A percentile compares a stretch with the other conserved stretches of the same genome.
Conservation (phyloP, 371 early-diverging fungal genomes). For the Enterocytospora artemiae region DNA sequence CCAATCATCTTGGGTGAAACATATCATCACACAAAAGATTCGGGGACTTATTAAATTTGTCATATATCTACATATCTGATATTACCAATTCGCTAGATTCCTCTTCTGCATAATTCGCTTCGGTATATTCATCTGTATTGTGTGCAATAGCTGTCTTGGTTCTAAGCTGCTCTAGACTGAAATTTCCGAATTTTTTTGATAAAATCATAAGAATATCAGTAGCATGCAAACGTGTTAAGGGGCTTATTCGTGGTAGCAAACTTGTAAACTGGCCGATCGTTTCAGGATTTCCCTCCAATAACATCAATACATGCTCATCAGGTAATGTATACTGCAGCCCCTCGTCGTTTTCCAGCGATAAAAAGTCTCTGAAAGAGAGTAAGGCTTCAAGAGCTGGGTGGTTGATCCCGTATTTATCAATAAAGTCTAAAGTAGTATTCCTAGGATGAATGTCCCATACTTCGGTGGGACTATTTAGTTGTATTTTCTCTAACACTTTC, state of each 20-base stretch:
- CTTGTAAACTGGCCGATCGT: slow-evolving; percentile 32
- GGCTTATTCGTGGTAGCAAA: slow-evolving; percentile 28
- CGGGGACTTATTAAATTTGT: no score
- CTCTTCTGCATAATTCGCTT: not conserved
- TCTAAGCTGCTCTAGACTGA: slow-evolving; percentile 17
- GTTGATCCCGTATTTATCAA: not conserved
- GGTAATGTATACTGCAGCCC: slow-evolving; percentile 49
- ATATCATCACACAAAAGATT: no score
- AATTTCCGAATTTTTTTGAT: slow-evolving; percentile 5
- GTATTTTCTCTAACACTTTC: slow-evolving; percentile 4
- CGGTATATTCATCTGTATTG: not conserved
- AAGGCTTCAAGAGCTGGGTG: slow-evolving; percentile 1
- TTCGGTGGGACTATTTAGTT: not conserved
- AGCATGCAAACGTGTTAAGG: slow-evolving; percentile 44
- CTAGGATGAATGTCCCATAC: not conserved
- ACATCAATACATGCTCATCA: slow-evolving; percentile 37
- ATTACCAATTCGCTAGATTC: not conserved
- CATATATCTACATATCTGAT: slow-evolving; percentile 4
- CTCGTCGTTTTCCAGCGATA: slow-evolving; percentile 52
- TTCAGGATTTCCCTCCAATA: slow-evolving; percentile 30
- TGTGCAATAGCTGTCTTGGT: not conserved
- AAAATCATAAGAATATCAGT: slow-evolving; percentile 44
- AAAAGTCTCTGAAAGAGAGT: slow-evolving; percentile 41
- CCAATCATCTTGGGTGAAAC: no score
- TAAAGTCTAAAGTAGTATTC: not conserved